Conservation (phyloP, 441 rosid genomes). For the Corymbia calophylla region DNA sequence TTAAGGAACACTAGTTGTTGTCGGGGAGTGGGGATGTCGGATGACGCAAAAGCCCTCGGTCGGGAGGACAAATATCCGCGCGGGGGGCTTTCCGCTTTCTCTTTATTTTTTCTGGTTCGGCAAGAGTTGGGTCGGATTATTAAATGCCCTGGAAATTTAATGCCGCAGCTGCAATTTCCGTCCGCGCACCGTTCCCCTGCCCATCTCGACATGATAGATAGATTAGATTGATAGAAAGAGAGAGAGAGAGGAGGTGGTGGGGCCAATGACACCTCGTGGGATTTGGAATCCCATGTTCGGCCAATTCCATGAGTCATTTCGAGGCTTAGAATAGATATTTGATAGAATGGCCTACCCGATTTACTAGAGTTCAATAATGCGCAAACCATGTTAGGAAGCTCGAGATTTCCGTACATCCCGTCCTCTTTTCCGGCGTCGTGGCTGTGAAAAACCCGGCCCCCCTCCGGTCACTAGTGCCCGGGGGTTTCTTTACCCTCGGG, state of each 20-base stretch:
- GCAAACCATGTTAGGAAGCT: neutral
- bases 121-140: neutral
- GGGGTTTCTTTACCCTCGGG: neutral
- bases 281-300: neutral
- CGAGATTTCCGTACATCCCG: too few species aligned
- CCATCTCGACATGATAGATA: neutral
- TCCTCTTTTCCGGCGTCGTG: neutral
- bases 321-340: neutral
- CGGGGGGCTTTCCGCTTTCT: neutral
- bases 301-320: neutral
- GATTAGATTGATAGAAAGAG: neutral
- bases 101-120: neutral
- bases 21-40: neutral
- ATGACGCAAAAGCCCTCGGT: neutral
- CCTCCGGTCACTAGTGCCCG: neutral
- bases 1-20: neutral
- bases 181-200: neutral
- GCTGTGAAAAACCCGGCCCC: neutral
- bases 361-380: neutral
- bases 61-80: neutral
- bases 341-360: neutral
- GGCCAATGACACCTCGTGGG: neutral
- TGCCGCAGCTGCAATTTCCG: neutral
- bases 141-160: neutral
- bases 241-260: neutral